These are phyloP conservation scores for Scleroderma citrinum DNA, from an alignment of 768 basidiomycete species.

Conservation along the genomic window DNA sequence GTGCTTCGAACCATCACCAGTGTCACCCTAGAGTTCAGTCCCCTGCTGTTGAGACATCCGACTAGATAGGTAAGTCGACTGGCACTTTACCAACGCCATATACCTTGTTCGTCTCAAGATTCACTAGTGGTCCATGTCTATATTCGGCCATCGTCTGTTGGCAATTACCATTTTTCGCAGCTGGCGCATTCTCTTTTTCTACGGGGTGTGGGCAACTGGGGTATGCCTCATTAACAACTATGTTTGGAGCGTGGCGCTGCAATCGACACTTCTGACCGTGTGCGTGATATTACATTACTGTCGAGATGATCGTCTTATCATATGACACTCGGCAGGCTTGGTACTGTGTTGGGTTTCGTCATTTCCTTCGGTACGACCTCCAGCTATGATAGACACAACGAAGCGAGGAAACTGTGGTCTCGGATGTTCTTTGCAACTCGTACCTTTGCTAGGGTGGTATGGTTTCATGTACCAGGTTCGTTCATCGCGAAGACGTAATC, in stretches of 20 bases:
- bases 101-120: background rate
- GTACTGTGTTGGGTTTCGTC: slow-evolving; percentile 72
- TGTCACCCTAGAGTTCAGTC: no score
- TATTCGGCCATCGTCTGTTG: background rate
- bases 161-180: slow-evolving; percentile 11
- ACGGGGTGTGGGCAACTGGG: slow-evolving; percentile 52
- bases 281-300: slow-evolving; percentile 24
- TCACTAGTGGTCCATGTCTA: background rate
- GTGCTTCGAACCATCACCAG: no score
- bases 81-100: background rate
- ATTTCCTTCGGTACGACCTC: slow-evolving; percentile 68
- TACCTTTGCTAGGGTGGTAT: slow-evolving; percentile 54
- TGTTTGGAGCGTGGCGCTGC: slow-evolving; percentile 38
- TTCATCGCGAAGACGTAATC: slow-evolving; percentile 8
- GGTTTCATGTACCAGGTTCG: slow-evolving; percentile 64
- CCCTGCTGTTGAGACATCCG: no score
- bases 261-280: slow-evolving; percentile 60
- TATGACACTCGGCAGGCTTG: slow-evolving; percentile 22
- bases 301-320: slow-evolving; percentile 20
- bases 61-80: no score
- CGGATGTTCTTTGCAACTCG: slow-evolving; percentile 50
- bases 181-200: slow-evolving; percentile 55
- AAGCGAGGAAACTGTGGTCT: slow-evolving; percentile 62
- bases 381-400: slow-evolving; percentile 69
- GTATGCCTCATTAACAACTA: slow-evolving; percentile 46